Percentiles rank a stretch among this genome's conserved stretches.
phyloP scores from a whole-genome alignment of 2,329 filamentous ascomycete genomes.

The Colletotrichum lini region DNA sequence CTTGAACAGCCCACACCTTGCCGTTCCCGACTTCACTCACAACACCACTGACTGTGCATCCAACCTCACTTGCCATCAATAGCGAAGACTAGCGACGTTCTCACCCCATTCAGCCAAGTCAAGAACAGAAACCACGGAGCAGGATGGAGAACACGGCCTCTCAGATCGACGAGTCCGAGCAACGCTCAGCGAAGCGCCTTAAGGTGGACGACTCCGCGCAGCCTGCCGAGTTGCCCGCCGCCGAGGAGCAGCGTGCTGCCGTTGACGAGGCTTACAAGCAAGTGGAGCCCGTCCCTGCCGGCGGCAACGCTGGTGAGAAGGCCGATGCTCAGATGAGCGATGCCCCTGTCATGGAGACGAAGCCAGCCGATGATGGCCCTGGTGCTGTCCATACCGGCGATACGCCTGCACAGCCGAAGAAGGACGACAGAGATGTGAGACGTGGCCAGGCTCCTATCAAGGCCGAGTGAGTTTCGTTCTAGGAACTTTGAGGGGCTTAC shows the following conservation, averaged over 20 bases:
- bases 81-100: not conserved
- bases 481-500: not conserved
- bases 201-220: constrained; percentile 42
- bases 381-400: constrained; percentile 31
- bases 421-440: constrained; percentile 42
- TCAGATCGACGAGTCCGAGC: constrained; percentile 37
- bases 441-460: constrained; percentile 54
- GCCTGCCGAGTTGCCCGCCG: constrained; percentile 3
- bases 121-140: not conserved
- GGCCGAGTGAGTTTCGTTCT: constrained; percentile 51
- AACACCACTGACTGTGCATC: constrained; percentile 7
- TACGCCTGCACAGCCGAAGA: constrained; percentile 31
- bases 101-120: not conserved
- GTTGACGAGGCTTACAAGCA: constrained; percentile 35
- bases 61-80: not conserved
- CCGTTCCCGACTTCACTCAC: constrained; percentile 22
- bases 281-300: constrained; percentile 33
- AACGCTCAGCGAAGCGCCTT: constrained; percentile 45
- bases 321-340: constrained; percentile 36
- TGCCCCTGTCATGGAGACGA: constrained; percentile 15
- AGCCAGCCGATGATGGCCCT: not conserved
- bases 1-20: constrained; percentile 20
- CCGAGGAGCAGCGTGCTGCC: constrained; percentile 31
- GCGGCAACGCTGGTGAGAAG: constrained; percentile 26
- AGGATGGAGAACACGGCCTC: constrained; percentile 31